Percentiles rank a stretch among this genome's conserved stretches.
phyloP scores from a whole-genome alignment of 768 basidiomycete genomes.

The Boletus speciosus region DNA sequence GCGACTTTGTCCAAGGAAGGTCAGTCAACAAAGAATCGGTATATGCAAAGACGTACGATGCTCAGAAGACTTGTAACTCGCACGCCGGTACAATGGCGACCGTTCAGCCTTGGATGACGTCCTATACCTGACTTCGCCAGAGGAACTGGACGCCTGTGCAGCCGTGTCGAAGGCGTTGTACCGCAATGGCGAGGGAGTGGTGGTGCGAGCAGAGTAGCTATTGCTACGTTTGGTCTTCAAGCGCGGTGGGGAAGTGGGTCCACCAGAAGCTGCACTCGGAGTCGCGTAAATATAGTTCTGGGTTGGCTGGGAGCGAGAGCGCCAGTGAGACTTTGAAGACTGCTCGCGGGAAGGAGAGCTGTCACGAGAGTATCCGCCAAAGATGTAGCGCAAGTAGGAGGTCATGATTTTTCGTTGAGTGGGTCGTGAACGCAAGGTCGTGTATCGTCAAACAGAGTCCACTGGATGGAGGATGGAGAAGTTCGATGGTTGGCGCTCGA shows the following conservation, averaged over 20 bases:
- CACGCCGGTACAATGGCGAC: slow-evolving; percentile 38
- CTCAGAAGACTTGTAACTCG: slow-evolving; percentile 44
- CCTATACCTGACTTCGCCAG: slow-evolving; percentile 33
- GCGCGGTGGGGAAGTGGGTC: slow-evolving; percentile 37
- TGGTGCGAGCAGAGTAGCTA: slow-evolving; percentile 37
- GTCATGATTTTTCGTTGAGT: slow-evolving; percentile 36
- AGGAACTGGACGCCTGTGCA: slow-evolving; percentile 19
- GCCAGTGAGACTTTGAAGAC: slow-evolving; percentile 40
- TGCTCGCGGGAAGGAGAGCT: slow-evolving; percentile 23
- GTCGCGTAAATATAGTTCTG: slow-evolving; percentile 42
- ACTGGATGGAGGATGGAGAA: slow-evolving; percentile 12
- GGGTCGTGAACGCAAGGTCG: slow-evolving; percentile 20
- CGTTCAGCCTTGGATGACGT: slow-evolving; percentile 31
- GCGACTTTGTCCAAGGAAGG: slow-evolving; percentile 18
- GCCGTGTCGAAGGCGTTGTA: slow-evolving; percentile 36
- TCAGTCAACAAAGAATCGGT: background rate
- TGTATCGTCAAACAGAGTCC: slow-evolving; percentile 11
- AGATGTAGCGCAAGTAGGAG: slow-evolving; percentile 49
- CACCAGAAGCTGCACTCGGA: slow-evolving; percentile 24
- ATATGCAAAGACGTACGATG: slow-evolving; percentile 38
- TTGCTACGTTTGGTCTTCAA: slow-evolving; percentile 38
- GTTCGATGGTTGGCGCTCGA: background rate
- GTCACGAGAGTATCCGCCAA: slow-evolving; percentile 35
- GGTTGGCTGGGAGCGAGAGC: slow-evolving; percentile 39
- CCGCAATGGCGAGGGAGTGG: slow-evolving; percentile 40